Percentiles rank a stretch among this genome's conserved stretches.
Evolutionary conservation across 2,329 filamentous ascomycete genomes (phyloP).

Genomic region (Plectosphaerella sp.): DNA sequence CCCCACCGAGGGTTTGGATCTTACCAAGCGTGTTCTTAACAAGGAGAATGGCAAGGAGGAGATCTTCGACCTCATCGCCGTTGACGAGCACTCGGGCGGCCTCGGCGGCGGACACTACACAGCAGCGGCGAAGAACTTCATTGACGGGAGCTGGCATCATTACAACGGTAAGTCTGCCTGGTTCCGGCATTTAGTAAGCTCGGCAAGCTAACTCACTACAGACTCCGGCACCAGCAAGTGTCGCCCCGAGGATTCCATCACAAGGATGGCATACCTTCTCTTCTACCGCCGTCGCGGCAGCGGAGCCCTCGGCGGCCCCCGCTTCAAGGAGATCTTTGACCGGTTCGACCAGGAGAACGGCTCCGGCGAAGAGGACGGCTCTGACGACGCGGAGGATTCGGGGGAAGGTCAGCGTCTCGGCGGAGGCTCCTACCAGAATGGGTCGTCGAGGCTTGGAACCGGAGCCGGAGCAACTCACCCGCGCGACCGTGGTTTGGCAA

Average conservation of each 20-base stretch:
- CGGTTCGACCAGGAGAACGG: slow-evolving; percentile 50
- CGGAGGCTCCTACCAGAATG: slow-evolving; percentile 78
- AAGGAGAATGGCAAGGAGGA: slow-evolving; percentile 77
- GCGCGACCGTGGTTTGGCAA: slow-evolving; percentile 57
- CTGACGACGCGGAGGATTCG: slow-evolving; percentile 43
- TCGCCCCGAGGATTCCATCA: slow-evolving; percentile 61
- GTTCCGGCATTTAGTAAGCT: too few relatives aligned
- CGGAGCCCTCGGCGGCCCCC: slow-evolving; percentile 71
- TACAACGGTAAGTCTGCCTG: slow-evolving; percentile 78
- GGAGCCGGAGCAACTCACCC: slow-evolving; percentile 72
- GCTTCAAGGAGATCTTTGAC: slow-evolving; percentile 66
- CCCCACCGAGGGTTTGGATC: slow-evolving; percentile 80
- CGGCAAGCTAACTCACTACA: slow-evolving; percentile 40
- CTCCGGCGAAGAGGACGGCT: slow-evolving; percentile 35
- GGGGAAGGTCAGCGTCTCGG: slow-evolving; percentile 87
- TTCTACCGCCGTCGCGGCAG: slow-evolving; percentile 89
- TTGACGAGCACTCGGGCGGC: slow-evolving; percentile 93
- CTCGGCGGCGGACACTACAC: slow-evolving; percentile 96
- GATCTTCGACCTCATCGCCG: slow-evolving; percentile 88
- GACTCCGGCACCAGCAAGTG: slow-evolving; percentile 68
- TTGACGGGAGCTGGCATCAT: slow-evolving; percentile 87
- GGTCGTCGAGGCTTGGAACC: slow-evolving; percentile 84
- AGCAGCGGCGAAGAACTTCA: slow-evolving; percentile 88
- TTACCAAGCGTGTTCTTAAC: slow-evolving; percentile 73
- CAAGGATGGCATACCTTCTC: slow-evolving; percentile 79